Conservation (phyloP, 441 rosid genomes). For the Populus hybrid region DNA sequence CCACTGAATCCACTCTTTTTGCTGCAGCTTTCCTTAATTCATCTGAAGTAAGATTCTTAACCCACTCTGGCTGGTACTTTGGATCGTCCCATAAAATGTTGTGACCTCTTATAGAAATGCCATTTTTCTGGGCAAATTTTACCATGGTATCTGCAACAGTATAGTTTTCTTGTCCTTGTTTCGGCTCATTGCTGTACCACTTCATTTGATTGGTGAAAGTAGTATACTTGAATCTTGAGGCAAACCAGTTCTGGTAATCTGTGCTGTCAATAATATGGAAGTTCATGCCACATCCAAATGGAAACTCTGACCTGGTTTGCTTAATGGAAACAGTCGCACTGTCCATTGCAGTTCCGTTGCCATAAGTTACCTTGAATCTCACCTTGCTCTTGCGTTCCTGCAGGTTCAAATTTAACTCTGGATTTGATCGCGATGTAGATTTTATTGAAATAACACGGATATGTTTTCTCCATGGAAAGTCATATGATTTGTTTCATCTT, state of each 20-base stretch:
- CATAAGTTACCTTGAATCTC: constrained; percentile 38
- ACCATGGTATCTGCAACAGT: constrained; percentile 58
- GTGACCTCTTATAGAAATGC: constrained; percentile 63
- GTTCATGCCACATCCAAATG: constrained; percentile 73
- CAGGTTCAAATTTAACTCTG: neutral
- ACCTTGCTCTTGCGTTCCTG: constrained; percentile 61
- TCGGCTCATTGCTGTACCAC: constrained; percentile 64
- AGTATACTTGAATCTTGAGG: constrained; percentile 50
- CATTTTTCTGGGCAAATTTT: constrained; percentile 31
- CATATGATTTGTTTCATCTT: neutral
- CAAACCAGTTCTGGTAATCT: constrained; percentile 57
- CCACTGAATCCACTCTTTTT: constrained; percentile 43
- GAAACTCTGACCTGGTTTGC: constrained; percentile 47
- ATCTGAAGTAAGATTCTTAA: constrained; percentile 25
- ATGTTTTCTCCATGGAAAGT: neutral
- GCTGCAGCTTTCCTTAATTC: constrained; percentile 35
- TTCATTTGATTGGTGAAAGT: constrained; percentile 77
- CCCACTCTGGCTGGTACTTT: constrained; percentile 54
- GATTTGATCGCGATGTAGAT: neutral
- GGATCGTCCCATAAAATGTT: constrained; percentile 70
- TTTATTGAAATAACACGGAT: neutral
- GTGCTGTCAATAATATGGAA: constrained; percentile 43
- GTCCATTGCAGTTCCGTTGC: constrained; percentile 37
- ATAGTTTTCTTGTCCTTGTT: constrained; percentile 52
- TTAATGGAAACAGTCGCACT: constrained; percentile 42